Evolutionary conservation across 2,329 filamentous ascomycete species (phyloP).

Genomic region (Diaporthe sp.): DNA sequence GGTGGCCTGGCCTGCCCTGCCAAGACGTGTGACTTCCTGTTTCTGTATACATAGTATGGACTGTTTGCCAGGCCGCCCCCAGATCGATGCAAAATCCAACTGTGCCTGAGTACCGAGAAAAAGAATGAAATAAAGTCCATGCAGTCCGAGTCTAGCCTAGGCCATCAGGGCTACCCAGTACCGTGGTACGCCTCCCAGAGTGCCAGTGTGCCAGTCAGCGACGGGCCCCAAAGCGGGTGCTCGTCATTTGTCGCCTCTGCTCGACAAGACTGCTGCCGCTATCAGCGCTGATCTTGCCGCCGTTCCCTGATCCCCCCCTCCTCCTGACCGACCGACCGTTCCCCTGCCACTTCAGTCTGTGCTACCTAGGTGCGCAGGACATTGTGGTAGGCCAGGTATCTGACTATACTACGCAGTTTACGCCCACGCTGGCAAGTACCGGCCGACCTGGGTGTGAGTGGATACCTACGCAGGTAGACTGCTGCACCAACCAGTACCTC

Average conservation of each 20-base stretch:
- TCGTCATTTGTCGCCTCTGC: conserved; percentile 24
- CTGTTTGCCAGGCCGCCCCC: not conserved
- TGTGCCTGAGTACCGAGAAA: conserved; percentile 5
- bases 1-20: not conserved
- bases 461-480: no score
- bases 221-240: not conserved
- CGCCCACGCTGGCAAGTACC: conserved; percentile 15
- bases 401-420: no score
- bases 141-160: conserved; percentile 5
- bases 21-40: not conserved
- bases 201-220: conserved; percentile 15
- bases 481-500: conserved; percentile 3
- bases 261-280: conserved; percentile 5
- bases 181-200: not conserved
- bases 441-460: not conserved
- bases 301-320: conserved; percentile 7
- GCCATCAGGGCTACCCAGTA: conserved; percentile 4
- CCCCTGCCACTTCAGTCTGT: not conserved
- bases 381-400: not conserved
- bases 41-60: not conserved
- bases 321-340: not conserved
- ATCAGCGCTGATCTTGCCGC: conserved; percentile 27
- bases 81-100: not conserved
- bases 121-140: not conserved
- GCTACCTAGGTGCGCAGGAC: not conserved